Evolutionary conservation across 2,329 filamentous ascomycete species (phyloP), one percentile per base, ranked within the genome.

Genomic region (Cyanodermella asteris): DNA sequence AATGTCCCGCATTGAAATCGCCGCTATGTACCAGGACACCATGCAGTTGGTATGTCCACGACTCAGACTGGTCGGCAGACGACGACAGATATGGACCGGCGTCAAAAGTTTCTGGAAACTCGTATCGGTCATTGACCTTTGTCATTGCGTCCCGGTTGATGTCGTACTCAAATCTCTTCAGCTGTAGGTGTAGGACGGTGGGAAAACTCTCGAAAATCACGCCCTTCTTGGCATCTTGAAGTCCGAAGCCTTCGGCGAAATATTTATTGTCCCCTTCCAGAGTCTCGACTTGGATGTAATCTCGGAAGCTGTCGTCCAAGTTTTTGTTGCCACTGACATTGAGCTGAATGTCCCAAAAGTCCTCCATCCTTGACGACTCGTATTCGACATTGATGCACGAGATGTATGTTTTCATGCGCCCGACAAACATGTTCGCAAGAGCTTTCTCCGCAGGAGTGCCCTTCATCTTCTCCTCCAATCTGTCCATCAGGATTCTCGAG

Each of bases 181-280:
- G 63, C 46, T 97, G 87, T 20, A 97, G 58, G 46, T 97, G 84
- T 13, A 97, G 56, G 3, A 97, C 81, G 26, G 90, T 77, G 1
- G 87, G 87, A 43, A 94, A 94, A 39, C 72, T 77, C 44, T 81
- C 78, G 45, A 97, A 97, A 33, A 97, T 93, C 36, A 93, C 87
- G 26, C 87, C 87, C 49, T 97, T 97, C 55, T 80, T 82, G 25
- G 87, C 87, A 45, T 97, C 87, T 45, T 97, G 87, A 20, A 94
- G 61, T 39, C 87, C 87, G 53, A 77, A 73, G 23, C 91, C 75
- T 24, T 75, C 73, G 2, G 87, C 87, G 46, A 80, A 87, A 44
- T 97, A 97, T 47, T 94, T 91, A 55, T 97, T 97, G 46, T 97
- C 90, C 20, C 87, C 87, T 36, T 94, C 82, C 49, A 97, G 72